phyloP scores from a whole-genome alignment of 148 eudicot species.

The Amaranthus cruentus region DNA sequence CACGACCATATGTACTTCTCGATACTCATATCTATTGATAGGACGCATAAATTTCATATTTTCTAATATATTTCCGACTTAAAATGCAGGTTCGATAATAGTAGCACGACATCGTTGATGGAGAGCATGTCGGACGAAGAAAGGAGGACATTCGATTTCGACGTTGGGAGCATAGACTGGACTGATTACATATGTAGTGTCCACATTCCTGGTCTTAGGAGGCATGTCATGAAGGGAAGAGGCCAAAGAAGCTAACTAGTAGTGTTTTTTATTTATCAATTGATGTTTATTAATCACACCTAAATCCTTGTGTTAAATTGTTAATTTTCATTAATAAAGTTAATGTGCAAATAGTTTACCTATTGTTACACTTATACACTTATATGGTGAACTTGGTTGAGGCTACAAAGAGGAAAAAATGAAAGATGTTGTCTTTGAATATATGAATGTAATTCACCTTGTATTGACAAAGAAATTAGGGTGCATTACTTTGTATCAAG shows the following conservation, averaged over 20 bases:
- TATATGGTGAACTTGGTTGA: neutral
- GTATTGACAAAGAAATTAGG: constrained; percentile 11
- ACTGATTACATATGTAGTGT: constrained; percentile 79
- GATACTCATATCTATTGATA: neutral
- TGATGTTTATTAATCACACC: constrained; percentile 12
- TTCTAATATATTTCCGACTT: neutral
- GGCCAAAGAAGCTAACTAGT: constrained; percentile 35
- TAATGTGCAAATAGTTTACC: constrained; percentile 10
- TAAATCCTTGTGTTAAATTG: constrained; percentile 20
- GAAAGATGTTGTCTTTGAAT: constrained; percentile 18
- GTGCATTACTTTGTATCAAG: constrained; percentile 5
- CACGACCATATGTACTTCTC: neutral
- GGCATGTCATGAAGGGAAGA: constrained; percentile 95
- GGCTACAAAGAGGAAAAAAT: constrained; percentile 13
- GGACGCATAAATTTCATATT: neutral
- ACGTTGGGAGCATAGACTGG: constrained; percentile 89
- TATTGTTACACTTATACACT: neutral
- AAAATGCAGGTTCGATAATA: constrained; percentile 73
- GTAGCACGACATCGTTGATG: constrained; percentile 62
- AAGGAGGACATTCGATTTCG: constrained; percentile 57
- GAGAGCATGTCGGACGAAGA: constrained; percentile 87
- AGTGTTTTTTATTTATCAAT: neutral
- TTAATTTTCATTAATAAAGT: constrained; percentile 27
- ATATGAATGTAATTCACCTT: constrained; percentile 20
- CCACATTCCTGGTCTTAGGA: constrained; percentile 88